A percentile compares a stretch with the other conserved stretches of the same genome.
phyloP scores from a whole-genome alignment of 495 filamentous ascomycete species.

The Darksidea phi region DNA sequence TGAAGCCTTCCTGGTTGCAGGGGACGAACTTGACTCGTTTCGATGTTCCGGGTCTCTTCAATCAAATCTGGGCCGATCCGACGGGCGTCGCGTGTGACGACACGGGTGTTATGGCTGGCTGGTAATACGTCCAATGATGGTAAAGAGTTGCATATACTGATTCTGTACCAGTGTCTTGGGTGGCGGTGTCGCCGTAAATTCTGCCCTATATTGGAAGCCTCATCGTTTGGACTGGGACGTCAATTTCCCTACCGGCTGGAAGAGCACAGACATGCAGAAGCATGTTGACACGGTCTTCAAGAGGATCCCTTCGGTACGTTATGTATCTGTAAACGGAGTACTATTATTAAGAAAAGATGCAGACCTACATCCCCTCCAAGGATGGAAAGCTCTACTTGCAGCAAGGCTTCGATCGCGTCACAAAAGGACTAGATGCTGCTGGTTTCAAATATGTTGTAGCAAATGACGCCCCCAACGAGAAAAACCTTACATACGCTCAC shows the following conservation, averaged over 20 bases:
- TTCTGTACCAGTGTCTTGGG: constrained; percentile 57
- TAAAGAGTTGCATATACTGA: background rate
- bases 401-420: constrained; percentile 61
- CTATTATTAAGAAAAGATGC: background rate
- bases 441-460: constrained; percentile 65
- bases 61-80: constrained; percentile 63
- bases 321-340: background rate
- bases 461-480: constrained; percentile 59
- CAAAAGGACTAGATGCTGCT: constrained; percentile 53
- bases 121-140: constrained; percentile 34
- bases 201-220: constrained; percentile 59
- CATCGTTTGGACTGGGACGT: constrained; percentile 67
- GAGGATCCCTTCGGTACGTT: constrained; percentile 59
- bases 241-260: constrained; percentile 75
- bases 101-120: constrained; percentile 69
- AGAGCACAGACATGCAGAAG: constrained; percentile 57
- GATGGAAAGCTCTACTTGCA: constrained; percentile 69
- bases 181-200: constrained; percentile 71
- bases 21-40: constrained; percentile 69
- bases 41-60: constrained; percentile 76
- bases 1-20: constrained; percentile 55
- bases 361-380: constrained; percentile 60
- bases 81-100: constrained; percentile 64
- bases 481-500: constrained; percentile 65
- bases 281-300: constrained; percentile 60